Evolutionary conservation across 768 basidiomycete genomes (phyloP).

Genomic region (Hydnomerulius pinastri): DNA sequence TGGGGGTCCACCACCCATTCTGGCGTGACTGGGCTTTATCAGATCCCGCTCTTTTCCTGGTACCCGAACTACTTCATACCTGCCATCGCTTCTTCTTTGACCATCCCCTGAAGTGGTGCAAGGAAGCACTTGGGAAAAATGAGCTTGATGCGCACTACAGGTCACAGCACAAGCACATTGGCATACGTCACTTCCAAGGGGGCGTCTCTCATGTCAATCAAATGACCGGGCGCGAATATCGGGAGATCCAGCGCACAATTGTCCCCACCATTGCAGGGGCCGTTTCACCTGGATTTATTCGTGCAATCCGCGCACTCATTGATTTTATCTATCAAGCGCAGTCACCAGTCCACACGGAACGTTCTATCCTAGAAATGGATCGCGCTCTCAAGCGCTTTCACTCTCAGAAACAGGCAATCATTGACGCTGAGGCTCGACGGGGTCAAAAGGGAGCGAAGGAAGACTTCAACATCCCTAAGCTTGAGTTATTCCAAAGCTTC

Average conservation of each 20-base stretch:
- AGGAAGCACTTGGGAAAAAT: neutral
- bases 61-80: constrained; percentile 17
- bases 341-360: constrained; percentile 8
- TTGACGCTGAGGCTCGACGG: constrained; percentile 3
- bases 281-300: neutral
- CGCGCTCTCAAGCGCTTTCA: constrained; percentile 12
- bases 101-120: constrained; percentile 15
- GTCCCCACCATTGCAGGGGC: constrained; percentile 15
- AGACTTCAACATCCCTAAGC: constrained; percentile 28
- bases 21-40: too few species aligned
- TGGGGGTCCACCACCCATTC: too few species aligned
- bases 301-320: constrained; percentile 11
- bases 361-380: constrained; percentile 8
- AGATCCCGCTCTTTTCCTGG: too few species aligned
- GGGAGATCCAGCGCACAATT: constrained; percentile 38
- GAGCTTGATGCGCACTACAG: neutral
- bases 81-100: constrained; percentile 14
- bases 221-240: constrained; percentile 42
- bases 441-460: neutral
- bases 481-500: constrained; percentile 15
- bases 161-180: constrained; percentile 14
- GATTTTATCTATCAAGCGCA: constrained; percentile 31
- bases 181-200: constrained; percentile 39
- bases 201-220: constrained; percentile 43
- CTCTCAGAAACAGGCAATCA: constrained; percentile 14